Conservation (phyloP, 371 early-diverging fungal species). For the Quaeritorhiza haematococci region DNA sequence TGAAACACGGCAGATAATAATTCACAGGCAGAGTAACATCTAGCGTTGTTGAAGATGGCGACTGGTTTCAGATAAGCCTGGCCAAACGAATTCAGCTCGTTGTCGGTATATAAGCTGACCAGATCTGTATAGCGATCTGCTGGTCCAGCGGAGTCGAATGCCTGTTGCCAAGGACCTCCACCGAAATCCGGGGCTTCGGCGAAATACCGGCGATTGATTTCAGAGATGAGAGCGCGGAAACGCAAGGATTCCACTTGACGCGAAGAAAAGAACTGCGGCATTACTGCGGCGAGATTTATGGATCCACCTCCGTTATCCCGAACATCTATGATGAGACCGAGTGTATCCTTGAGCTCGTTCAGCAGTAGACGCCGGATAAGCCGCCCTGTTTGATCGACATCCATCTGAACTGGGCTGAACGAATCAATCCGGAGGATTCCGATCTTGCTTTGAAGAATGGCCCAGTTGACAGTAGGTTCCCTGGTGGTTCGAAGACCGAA, state of each 20-base stretch:
- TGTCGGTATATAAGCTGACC: too few relatives aligned
- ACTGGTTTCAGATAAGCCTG: slow-evolving; percentile 4
- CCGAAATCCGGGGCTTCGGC: not conserved
- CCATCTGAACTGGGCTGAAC: too few relatives aligned
- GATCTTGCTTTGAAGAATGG: too few relatives aligned
- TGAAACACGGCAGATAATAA: slow-evolving; percentile 3
- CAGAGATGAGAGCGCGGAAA: slow-evolving; percentile 1
- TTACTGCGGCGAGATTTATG: slow-evolving; percentile 7
- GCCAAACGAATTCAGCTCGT: too few relatives aligned
- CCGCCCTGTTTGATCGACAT: too few relatives aligned
- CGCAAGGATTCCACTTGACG: slow-evolving; percentile 3
- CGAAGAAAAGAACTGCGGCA: slow-evolving; percentile 16
- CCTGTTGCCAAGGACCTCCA: not conserved
- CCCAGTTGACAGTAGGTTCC: too few relatives aligned
- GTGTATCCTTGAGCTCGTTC: slow-evolving; percentile 18
- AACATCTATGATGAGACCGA: slow-evolving; percentile 19
- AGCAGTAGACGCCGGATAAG: too few relatives aligned
- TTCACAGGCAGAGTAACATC: slow-evolving; percentile 13
- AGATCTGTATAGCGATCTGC: too few relatives aligned
- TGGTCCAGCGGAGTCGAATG: too few relatives aligned
- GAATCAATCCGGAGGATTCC: too few relatives aligned
- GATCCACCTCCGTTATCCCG: slow-evolving; percentile 22
- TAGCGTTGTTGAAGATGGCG: slow-evolving; percentile 7
- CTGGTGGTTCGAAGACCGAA: too few relatives aligned
- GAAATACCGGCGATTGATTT: slow-evolving; percentile 4